These are phyloP conservation scores for Yarrowia keelungensis DNA, from an alignment of 805 yeast species.

Conservation along the genomic window DNA sequence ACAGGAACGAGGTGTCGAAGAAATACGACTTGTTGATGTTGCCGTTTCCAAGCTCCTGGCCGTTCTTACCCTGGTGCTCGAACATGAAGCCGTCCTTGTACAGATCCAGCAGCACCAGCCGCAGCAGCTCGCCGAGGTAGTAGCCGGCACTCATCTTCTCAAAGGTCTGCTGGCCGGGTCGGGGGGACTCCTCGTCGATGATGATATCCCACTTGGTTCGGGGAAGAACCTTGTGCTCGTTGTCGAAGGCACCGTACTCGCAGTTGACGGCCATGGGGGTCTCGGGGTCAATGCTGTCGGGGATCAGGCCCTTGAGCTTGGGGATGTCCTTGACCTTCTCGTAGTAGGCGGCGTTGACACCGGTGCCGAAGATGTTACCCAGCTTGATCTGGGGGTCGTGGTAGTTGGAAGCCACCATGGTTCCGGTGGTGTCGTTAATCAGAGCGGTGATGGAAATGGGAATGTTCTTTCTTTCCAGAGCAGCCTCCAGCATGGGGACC, in stretches of 20 bases:
- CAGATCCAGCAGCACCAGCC: conserved; percentile 79
- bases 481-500: conserved; percentile 85
- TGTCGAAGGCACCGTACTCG: conserved; percentile 98
- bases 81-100: conserved; percentile 70
- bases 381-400: conserved; percentile 86
- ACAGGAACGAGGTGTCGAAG: conserved; percentile 89
- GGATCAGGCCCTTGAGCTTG: conserved; percentile 75
- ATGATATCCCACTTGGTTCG: conserved; percentile 85
- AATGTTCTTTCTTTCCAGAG: conserved; percentile 66
- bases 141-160: conserved; percentile 98
- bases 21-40: conserved; percentile 68
- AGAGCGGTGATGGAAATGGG: conserved; percentile 90
- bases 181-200: conserved; percentile 86
- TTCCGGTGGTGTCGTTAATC: conserved; percentile 97
- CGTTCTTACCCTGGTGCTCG: conserved; percentile 53
- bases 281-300: conserved; percentile 65
- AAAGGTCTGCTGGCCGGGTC: conserved; percentile 94
- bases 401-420: conserved; percentile 93
- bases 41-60: conserved; percentile 33
- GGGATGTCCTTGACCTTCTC: conserved; percentile 76
- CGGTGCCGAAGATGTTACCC: conserved; percentile 98
- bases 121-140: conserved; percentile 89
- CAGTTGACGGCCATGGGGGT: conserved; percentile 95
- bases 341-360: conserved; percentile 96
- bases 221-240: conserved; percentile 82